These are phyloP conservation scores for Macrotyloma uniflorum DNA, from an alignment of 306 rosid species.

Conservation along the genomic window DNA sequence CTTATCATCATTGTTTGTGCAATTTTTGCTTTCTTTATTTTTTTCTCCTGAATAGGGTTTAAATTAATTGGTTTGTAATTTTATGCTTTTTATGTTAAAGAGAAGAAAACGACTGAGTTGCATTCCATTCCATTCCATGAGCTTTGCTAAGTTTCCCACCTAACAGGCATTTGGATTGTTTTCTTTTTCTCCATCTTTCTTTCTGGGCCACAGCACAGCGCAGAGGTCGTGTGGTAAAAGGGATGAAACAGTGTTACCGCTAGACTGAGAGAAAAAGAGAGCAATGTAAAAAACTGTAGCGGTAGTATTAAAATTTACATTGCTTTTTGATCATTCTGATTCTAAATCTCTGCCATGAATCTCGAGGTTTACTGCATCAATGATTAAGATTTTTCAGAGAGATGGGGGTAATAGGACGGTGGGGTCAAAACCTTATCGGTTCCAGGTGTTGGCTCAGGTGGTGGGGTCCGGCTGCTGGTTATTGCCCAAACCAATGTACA, in stretches of 20 bases:
- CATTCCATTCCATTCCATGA: slow-evolving; percentile 47
- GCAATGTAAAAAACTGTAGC: neutral
- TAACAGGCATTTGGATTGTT: slow-evolving; percentile 47
- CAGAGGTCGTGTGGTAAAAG: slow-evolving; percentile 49
- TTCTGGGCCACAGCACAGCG: slow-evolving; percentile 35
- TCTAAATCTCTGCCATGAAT: slow-evolving; percentile 51
- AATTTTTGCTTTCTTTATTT: slow-evolving; percentile 36
- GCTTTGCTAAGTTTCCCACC: slow-evolving; percentile 56
- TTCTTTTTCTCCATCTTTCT: slow-evolving; percentile 13
- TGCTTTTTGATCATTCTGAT: slow-evolving; percentile 44
- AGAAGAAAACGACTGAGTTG: slow-evolving; percentile 47
- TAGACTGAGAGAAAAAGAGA: neutral
- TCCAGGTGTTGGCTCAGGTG: slow-evolving; percentile 96
- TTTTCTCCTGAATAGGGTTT: slow-evolving; percentile 5
- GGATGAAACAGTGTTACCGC: slow-evolving; percentile 52
- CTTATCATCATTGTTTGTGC: slow-evolving; percentile 71
- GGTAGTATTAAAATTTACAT: slow-evolving; percentile 33
- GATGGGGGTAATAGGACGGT: slow-evolving; percentile 52
- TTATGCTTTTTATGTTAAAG: slow-evolving; percentile 43
- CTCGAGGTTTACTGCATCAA: slow-evolving; percentile 70
- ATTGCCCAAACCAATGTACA: slow-evolving; percentile 80
- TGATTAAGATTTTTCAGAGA: slow-evolving; percentile 61
- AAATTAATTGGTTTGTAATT: slow-evolving; percentile 36
- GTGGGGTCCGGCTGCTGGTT: slow-evolving; percentile 67
- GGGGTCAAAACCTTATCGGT: slow-evolving; percentile 82